These are phyloP conservation scores for Rhizopogon rudus DNA, from an alignment of 768 basidiomycete species.

Conservation along the genomic window DNA sequence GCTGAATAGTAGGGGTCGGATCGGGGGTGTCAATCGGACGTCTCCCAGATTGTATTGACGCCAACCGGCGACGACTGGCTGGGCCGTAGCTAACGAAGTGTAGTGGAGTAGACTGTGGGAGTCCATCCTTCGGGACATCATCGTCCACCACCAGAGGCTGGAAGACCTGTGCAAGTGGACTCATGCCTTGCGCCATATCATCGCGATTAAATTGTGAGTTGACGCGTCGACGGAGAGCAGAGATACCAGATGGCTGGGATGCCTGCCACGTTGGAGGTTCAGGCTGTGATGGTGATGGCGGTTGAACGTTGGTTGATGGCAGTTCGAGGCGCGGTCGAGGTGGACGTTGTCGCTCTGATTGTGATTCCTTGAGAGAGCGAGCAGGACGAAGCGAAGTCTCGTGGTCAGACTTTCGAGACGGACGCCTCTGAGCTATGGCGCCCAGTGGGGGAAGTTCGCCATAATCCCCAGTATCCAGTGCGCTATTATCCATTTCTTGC, in stretches of 20 bases:
- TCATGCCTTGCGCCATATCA: slow-evolving; percentile 35
- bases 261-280: slow-evolving; percentile 7
- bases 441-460: slow-evolving; percentile 18
- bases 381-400: slow-evolving; percentile 20
- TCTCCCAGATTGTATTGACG: slow-evolving; percentile 26
- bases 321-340: not conserved
- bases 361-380: slow-evolving; percentile 14
- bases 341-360: slow-evolving; percentile 2
- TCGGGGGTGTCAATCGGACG: slow-evolving; percentile 11
- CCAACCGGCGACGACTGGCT: slow-evolving; percentile 33
- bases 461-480: slow-evolving; percentile 46
- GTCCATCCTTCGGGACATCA: slow-evolving; percentile 30
- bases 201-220: slow-evolving; percentile 14
- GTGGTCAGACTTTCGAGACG: slow-evolving; percentile 27
- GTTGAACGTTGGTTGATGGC: not conserved
- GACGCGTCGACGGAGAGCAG: slow-evolving; percentile 15
- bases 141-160: slow-evolving; percentile 61
- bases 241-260: slow-evolving; percentile 12
- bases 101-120: slow-evolving; percentile 10
- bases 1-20: not conserved
- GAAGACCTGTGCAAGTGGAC: slow-evolving; percentile 73
- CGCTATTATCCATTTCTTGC: slow-evolving; percentile 56
- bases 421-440: slow-evolving; percentile 21
- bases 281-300: not conserved
- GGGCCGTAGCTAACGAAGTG: slow-evolving; percentile 34